Percentiles rank a stretch among this genome's conserved stretches.
These are phyloP conservation scores for Hydnomerulius pinastri DNA, from an alignment of 768 basidiomycete genomes.

Conservation along the genomic window DNA sequence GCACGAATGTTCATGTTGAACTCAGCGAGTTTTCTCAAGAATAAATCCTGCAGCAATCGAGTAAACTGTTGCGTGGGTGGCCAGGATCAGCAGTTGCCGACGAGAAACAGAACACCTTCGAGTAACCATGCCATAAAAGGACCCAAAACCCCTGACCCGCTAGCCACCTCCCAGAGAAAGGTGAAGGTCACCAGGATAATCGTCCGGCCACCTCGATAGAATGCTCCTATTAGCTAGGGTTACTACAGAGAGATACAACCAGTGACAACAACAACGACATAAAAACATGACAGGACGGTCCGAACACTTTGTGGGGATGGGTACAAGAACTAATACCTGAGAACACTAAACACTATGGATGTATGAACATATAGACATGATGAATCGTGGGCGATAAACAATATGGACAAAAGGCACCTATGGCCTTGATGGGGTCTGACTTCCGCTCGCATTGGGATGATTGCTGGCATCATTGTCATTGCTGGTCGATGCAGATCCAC, in stretches of 20 bases:
- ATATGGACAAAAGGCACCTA: constrained; percentile 11
- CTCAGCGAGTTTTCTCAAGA: neutral
- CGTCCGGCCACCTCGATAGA: no score
- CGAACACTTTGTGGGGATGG: constrained; percentile 8
- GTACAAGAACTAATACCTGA: constrained; percentile 5
- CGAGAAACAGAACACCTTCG: no score
- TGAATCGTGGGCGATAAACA: no score
- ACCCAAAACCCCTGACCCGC: no score
- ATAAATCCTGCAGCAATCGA: neutral
- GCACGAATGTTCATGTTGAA: constrained; percentile 31
- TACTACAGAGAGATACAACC: constrained; percentile 28
- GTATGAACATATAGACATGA: no score
- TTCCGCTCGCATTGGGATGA: constrained; percentile 18
- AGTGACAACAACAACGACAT: constrained; percentile 24
- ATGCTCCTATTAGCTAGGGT: neutral
- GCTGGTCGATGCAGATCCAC: constrained; percentile 35
- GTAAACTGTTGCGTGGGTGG: neutral
- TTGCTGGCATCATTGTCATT: constrained; percentile 24
- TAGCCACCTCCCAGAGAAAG: no score
- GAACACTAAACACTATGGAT: no score
- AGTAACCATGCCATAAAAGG: constrained; percentile 19
- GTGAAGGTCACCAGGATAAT: no score
- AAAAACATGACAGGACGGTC: constrained; percentile 16
- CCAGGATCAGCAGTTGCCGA: neutral
- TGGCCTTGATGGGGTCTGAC: constrained; percentile 25